These are phyloP conservation scores for Uronychia binucleata DNA, from an alignment of 73 alveolate genomes.

Conservation along the genomic window DNA sequence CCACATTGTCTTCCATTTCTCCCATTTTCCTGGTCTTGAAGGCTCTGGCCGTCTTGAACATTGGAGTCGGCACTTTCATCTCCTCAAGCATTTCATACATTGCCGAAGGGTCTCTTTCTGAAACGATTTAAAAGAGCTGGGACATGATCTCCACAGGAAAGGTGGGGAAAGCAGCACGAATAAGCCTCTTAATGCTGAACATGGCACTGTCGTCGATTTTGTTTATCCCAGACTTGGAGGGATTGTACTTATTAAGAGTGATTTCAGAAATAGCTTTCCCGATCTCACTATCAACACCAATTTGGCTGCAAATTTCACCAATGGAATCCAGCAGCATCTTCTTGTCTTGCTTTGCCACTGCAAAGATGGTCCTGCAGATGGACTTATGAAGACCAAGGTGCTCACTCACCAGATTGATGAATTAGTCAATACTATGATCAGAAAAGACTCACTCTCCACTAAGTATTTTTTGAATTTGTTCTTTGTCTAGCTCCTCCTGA, in stretches of 20 bases:
- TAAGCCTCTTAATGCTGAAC: constrained; percentile 12
- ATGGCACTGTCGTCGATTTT: background rate
- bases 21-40: background rate
- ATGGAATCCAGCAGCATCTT: background rate
- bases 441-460: no score
- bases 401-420: background rate
- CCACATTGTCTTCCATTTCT: no score
- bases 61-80: background rate
- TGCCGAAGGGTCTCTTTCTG: constrained; percentile 38
- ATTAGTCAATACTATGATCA: background rate
- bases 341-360: background rate
- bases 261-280: background rate
- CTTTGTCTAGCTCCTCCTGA: background rate
- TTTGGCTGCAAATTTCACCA: background rate
- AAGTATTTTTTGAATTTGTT: background rate
- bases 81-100: background rate
- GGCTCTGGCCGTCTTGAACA: background rate
- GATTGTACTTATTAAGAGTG: background rate
- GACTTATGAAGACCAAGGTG: background rate
- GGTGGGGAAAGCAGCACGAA: constrained; percentile 4
- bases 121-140: constrained; percentile 6
- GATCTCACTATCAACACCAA: background rate
- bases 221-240: background rate
- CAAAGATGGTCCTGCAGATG: background rate
- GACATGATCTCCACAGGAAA: constrained; percentile 21